These are phyloP conservation scores for Chondrus crispus DNA, from an alignment of 23 red algal species.

Conservation along the genomic window DNA sequence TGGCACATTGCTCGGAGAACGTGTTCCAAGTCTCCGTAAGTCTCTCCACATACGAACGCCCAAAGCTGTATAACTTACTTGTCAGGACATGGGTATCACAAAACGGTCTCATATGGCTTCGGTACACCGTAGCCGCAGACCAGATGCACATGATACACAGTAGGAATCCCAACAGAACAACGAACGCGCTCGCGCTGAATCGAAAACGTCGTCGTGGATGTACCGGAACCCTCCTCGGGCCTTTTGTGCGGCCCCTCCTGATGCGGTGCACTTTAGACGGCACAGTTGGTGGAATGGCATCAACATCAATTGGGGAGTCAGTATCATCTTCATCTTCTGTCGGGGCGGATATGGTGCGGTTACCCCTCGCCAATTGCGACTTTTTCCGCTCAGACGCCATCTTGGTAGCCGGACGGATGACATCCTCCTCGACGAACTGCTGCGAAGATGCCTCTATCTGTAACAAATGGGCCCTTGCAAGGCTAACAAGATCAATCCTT, in stretches of 20 bases:
- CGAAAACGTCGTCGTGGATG: constrained; percentile 10
- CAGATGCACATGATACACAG: not conserved
- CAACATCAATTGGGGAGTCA: no score
- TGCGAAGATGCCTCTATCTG: constrained; percentile 10
- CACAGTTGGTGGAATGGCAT: no score
- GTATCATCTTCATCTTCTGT: not conserved
- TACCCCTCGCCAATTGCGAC: not conserved
- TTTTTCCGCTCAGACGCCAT: not conserved
- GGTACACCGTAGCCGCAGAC: not conserved
- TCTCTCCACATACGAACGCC: not conserved
- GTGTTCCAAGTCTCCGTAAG: not conserved
- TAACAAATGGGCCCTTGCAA: constrained; percentile 16
- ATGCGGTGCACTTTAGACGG: no score
- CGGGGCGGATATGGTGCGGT: constrained; percentile 1
- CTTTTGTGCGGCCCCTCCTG: no score
- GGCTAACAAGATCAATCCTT: not conserved
- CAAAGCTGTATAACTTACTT: constrained; percentile 25
- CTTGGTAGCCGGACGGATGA: no score
- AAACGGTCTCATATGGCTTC: not conserved
- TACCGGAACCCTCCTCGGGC: no score
- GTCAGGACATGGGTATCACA: not conserved
- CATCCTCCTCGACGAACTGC: not conserved
- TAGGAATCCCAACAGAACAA: not conserved
- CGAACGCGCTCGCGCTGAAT: not conserved
- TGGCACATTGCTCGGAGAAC: not conserved